Evolutionary conservation across 1,139 yeast species (phyloP).

Genomic region (Suhomyces maxii): DNA sequence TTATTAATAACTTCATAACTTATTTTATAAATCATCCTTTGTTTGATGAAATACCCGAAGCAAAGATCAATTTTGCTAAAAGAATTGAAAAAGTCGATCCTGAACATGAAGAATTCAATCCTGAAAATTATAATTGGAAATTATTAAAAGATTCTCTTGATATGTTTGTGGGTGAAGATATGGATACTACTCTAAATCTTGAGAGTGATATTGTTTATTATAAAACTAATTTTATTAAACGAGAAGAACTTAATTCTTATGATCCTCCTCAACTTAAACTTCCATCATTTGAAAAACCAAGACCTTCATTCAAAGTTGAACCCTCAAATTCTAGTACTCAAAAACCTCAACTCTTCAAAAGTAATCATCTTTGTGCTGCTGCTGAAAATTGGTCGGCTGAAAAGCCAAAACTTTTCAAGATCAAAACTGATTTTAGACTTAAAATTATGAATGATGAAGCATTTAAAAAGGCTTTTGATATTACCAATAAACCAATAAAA

Average conservation of each 20-base stretch:
- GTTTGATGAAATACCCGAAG: slow-evolving; percentile 49
- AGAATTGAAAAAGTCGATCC: slow-evolving; percentile 15
- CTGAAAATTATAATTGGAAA: slow-evolving; percentile 32
- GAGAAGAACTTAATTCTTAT: slow-evolving; percentile 30
- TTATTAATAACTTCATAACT: slow-evolving; percentile 40
- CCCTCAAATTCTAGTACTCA: slow-evolving; percentile 3
- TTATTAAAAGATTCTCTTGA: slow-evolving; percentile 37
- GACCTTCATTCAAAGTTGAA: slow-evolving; percentile 31
- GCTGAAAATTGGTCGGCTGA: slow-evolving; percentile 44
- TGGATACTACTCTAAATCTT: slow-evolving; percentile 38
- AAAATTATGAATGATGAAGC: slow-evolving; percentile 43
- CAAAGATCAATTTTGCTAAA: slow-evolving; percentile 37
- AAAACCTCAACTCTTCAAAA: slow-evolving; percentile 5
- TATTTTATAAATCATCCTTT: slow-evolving; percentile 48
- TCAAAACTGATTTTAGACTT: slow-evolving; percentile 28
- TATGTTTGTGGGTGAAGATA: slow-evolving; percentile 26
- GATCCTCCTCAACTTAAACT: slow-evolving; percentile 4
- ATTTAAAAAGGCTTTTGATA: slow-evolving; percentile 34
- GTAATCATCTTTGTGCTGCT: slow-evolving; percentile 36
- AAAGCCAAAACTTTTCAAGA: slow-evolving; percentile 22
- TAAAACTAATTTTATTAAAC: slow-evolving; percentile 45
- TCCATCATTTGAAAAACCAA: slow-evolving; percentile 21
- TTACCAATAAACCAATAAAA: slow-evolving; percentile 33
- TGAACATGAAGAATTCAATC: slow-evolving; percentile 13
- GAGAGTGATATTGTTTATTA: slow-evolving; percentile 49